These are phyloP conservation scores for Fusarium ramigenum DNA, from an alignment of 2,329 filamentous ascomycete genomes.

Conservation along the genomic window DNA sequence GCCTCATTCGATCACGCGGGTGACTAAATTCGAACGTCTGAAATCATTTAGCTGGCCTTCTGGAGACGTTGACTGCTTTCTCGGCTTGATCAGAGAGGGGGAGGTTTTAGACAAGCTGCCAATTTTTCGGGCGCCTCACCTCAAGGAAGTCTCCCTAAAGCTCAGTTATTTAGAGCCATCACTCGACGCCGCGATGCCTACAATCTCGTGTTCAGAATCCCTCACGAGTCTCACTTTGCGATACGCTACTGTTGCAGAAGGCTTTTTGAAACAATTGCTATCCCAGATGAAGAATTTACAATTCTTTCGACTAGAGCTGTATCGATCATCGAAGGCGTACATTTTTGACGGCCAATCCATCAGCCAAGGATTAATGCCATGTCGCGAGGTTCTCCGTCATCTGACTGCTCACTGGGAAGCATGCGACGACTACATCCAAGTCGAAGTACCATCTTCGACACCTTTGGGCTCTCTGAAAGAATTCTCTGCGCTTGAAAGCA, in stretches of 20 bases:
- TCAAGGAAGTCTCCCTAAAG: neutral
- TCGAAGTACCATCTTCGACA: accelerated
- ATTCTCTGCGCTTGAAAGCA: neutral
- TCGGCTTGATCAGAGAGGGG: neutral
- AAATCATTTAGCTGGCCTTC: neutral
- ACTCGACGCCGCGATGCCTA: neutral
- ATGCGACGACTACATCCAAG: neutral
- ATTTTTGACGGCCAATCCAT: neutral
- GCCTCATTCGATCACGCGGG: neutral
- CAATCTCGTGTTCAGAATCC: neutral
- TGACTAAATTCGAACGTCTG: neutral
- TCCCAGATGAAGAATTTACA: neutral
- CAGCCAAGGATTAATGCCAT: neutral
- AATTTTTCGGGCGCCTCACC: neutral
- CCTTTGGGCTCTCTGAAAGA: accelerated
- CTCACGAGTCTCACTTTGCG: neutral
- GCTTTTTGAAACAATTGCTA: neutral
- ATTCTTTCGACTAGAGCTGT: neutral
- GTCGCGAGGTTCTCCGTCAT: neutral
- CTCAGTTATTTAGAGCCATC: neutral
- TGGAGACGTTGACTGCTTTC: neutral
- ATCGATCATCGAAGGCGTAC: neutral
- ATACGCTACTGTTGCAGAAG: neutral
- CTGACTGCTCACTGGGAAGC: neutral
- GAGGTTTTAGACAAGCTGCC: neutral